These are phyloP conservation scores for Dendrobium officinale DNA, from an alignment of 106 monocot genomes.

Conservation along the genomic window DNA sequence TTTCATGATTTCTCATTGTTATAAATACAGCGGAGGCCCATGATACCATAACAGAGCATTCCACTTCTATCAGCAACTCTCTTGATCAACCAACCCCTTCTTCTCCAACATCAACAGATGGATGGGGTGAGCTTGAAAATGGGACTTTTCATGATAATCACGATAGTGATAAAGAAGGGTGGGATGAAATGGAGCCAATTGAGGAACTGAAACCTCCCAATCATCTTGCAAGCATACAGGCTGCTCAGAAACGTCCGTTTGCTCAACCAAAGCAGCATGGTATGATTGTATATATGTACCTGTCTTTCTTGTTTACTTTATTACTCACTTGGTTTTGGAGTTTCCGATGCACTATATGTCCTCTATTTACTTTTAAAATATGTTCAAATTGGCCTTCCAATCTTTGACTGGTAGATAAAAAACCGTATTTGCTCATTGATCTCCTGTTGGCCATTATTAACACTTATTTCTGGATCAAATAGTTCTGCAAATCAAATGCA, in stretches of 20 bases:
- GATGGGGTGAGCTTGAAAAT: conserved; percentile 84
- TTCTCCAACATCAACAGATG: conserved; percentile 75
- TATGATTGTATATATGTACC: neutral
- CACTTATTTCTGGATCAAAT: neutral
- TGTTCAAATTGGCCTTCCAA: neutral
- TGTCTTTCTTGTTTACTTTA: neutral
- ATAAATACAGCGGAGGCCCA: conserved; percentile 7
- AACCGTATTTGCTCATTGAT: neutral
- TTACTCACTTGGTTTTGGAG: neutral
- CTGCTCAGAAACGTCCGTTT: conserved; percentile 78
- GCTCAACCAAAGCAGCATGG: conserved; percentile 45
- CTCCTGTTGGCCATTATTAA: neutral
- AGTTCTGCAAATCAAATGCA: neutral
- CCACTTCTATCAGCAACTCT: conserved; percentile 25
- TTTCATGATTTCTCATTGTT: neutral
- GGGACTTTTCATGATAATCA: conserved; percentile 41
- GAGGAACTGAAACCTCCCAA: conserved; percentile 61
- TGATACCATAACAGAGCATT: conserved; percentile 12
- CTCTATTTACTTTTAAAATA: neutral
- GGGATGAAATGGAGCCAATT: conserved; percentile 86
- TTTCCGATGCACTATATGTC: neutral
- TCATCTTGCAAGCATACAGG: conserved; percentile 50
- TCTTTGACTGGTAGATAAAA: neutral
- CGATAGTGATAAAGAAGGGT: conserved; percentile 77
- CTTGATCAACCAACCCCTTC: conserved; percentile 55